Evolutionary conservation across 352 stramenopile species (phyloP).

Genomic region (Chrysophaeum taylorii): DNA sequence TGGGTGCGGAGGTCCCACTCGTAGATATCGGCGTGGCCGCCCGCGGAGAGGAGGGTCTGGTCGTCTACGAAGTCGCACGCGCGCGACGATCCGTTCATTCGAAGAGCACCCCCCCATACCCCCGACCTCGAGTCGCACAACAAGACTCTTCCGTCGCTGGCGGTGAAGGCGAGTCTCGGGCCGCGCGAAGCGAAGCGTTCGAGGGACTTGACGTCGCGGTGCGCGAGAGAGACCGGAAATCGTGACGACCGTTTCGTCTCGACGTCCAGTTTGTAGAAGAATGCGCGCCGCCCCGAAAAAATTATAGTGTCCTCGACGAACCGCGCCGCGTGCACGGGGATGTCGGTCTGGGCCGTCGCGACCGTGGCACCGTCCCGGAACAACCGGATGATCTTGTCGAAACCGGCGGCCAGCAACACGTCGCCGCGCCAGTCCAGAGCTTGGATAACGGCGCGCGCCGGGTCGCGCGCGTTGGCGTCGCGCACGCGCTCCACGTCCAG

Average conservation of each 20-base stretch:
- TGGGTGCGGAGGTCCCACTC: constrained; percentile 72
- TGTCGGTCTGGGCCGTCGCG: constrained; percentile 43
- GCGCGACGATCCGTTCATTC: constrained; percentile 85
- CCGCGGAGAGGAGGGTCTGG: constrained; percentile 37
- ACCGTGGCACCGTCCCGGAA: constrained; percentile 69
- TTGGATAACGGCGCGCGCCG: constrained; percentile 65
- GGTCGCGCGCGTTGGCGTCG: constrained; percentile 75
- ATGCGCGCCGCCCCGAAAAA: constrained; percentile 75
- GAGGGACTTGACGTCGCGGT: constrained; percentile 76
- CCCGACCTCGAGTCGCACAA: constrained; percentile 77
- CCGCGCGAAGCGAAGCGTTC: constrained; percentile 75
- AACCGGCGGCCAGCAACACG: constrained; percentile 67
- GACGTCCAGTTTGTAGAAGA: constrained; percentile 93
- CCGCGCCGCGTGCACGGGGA: constrained; percentile 69
- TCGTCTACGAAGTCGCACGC: constrained; percentile 75
- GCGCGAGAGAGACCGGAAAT: constrained; percentile 75
- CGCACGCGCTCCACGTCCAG: constrained; percentile 32
- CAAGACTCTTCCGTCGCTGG: constrained; percentile 85
- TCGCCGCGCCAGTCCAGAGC: constrained; percentile 74
- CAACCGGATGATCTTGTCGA: constrained; percentile 80
- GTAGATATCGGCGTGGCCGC: constrained; percentile 69
- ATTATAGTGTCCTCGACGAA: constrained; percentile 67
- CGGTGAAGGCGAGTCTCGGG: constrained; percentile 77
- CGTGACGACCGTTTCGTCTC: constrained; percentile 48
- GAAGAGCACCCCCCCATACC: constrained; percentile 79